Evolutionary conservation across 2,329 filamentous ascomycete species (phyloP), one percentile per base, ranked within the genome.

Genomic region (Cladophialophora immunda): DNA sequence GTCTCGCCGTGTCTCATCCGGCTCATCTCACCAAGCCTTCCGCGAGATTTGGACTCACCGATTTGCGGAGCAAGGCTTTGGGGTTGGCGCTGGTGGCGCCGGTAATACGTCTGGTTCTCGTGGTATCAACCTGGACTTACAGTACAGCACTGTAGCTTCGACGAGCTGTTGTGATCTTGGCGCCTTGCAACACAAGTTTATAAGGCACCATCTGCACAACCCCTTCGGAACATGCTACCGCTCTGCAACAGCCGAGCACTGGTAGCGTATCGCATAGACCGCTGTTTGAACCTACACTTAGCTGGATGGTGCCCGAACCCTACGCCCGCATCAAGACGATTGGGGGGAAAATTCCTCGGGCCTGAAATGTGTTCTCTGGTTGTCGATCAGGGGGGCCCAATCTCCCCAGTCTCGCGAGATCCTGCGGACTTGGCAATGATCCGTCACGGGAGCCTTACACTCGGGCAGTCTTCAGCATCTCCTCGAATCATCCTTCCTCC

Each of bases 351-450:
- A 25, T 47, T 50, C 45, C 25, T 50, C 45, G n/a, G 19, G 45
- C 45, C 45, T 50, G 45, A 50, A 41, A 41, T 41, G 7, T 25
- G 45, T 50, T 50, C 45, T 50, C 19, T 50, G 19, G 19, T 50
- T 50, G 45, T 50, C 45, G 45, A 50, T 50, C 45, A 50, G 45
- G 45, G 45, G 45, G 19, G 19, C 38, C 45, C 19, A 50, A 25
- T 25, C 22, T 25, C 45, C 45, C 45, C 45, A 13, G 22, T 22
- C 15, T 50, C 22, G 45, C 19, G 19, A 11, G 25, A 50, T 22
- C 22, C 45, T 27, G 45, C 45, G 3, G 19, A 50, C 45, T 50
- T 50, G 45, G 45, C 45, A 50, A 22, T 50, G 45, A 50, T 22
- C 45, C 25, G 45, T 22, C 45, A 13, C 13, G 8, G 45, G 15